phyloP scores from a whole-genome alignment of 306 rosid species.

The Dalbergia oliveri region DNA sequence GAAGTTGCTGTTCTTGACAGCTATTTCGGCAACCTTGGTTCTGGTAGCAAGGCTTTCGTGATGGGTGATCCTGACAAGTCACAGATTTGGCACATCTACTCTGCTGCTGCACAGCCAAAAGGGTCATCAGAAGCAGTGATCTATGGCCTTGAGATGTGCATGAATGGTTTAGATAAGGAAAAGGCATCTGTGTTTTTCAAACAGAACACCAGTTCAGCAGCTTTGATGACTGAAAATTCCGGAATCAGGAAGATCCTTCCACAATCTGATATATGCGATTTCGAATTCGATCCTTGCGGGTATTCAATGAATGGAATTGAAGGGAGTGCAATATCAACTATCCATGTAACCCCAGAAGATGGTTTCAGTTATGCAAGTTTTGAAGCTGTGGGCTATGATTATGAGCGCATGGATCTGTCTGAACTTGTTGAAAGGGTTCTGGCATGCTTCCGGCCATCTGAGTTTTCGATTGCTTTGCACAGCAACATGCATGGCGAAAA shows the following conservation, averaged over 20 bases:
- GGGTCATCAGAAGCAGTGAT: slow-evolving; percentile 50
- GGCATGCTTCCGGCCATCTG: slow-evolving; percentile 80
- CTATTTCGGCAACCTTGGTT: slow-evolving; percentile 74
- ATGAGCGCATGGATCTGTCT: slow-evolving; percentile 50
- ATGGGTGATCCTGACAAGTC: slow-evolving; percentile 72
- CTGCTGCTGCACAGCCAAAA: slow-evolving; percentile 61
- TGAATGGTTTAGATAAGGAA: slow-evolving; percentile 81
- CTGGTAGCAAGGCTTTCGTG: slow-evolving; percentile 70
- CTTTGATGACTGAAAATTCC: slow-evolving; percentile 72
- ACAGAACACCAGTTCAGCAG: slow-evolving; percentile 56
- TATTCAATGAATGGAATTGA: slow-evolving; percentile 94
- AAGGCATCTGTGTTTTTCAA: slow-evolving; percentile 84
- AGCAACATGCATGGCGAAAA: slow-evolving; percentile 46
- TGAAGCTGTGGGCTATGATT: slow-evolving; percentile 84
- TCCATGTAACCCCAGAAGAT: slow-evolving; percentile 96
- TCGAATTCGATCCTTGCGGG: slow-evolving; percentile 95
- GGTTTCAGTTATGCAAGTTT: slow-evolving; percentile 97
- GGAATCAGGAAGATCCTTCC: slow-evolving; percentile 87
- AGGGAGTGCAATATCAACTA: slow-evolving; percentile 82
- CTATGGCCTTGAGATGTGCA: slow-evolving; percentile 90
- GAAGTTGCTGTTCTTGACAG: slow-evolving; percentile 79
- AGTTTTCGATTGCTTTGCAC: slow-evolving; percentile 87
- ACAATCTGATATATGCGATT: slow-evolving; percentile 81
- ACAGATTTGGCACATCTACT: slow-evolving; percentile 88
- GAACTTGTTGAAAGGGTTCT: slow-evolving; percentile 75